Conservation (phyloP, 78 protist species). For the Dictyostelium brefeldianum region DNA sequence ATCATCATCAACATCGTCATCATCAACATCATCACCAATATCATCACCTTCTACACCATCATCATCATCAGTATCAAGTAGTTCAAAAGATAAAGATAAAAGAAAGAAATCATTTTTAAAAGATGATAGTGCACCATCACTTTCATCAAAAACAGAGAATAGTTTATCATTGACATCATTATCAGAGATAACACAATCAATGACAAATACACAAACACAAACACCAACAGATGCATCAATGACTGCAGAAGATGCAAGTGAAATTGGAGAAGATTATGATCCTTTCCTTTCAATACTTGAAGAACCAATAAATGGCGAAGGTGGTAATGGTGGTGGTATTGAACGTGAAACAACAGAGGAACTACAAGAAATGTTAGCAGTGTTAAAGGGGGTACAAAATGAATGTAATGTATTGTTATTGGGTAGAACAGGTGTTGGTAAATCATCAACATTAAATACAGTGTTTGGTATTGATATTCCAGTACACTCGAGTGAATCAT, state of each 20-base stretch:
- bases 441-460: slow-evolving; percentile 66
- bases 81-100: neutral
- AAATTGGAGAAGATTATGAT: slow-evolving; percentile 75
- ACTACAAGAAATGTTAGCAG: slow-evolving; percentile 74
- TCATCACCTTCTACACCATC: neutral
- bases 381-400: slow-evolving; percentile 71
- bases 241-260: slow-evolving; percentile 63
- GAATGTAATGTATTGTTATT: slow-evolving; percentile 69
- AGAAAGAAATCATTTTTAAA: slow-evolving; percentile 20
- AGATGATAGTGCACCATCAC: slow-evolving; percentile 6
- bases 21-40: neutral
- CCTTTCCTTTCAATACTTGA: slow-evolving; percentile 71
- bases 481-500: slow-evolving; percentile 59
- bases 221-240: slow-evolving; percentile 51
- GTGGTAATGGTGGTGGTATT: neutral
- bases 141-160: slow-evolving; percentile 11
- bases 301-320: slow-evolving; percentile 20
- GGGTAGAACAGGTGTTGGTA: slow-evolving; percentile 83
- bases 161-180: slow-evolving; percentile 66
- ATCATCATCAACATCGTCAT: neutral
- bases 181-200: slow-evolving; percentile 66
- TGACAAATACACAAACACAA: slow-evolving; percentile 54
- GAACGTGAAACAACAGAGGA: slow-evolving; percentile 78
- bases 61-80: neutral
- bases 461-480: slow-evolving; percentile 82